A percentile compares a stretch with the other conserved stretches of the same genome.
Conservation (phyloP, 2,329 filamentous ascomycete genomes). For the Cordyceps fumosorosea region DNA sequence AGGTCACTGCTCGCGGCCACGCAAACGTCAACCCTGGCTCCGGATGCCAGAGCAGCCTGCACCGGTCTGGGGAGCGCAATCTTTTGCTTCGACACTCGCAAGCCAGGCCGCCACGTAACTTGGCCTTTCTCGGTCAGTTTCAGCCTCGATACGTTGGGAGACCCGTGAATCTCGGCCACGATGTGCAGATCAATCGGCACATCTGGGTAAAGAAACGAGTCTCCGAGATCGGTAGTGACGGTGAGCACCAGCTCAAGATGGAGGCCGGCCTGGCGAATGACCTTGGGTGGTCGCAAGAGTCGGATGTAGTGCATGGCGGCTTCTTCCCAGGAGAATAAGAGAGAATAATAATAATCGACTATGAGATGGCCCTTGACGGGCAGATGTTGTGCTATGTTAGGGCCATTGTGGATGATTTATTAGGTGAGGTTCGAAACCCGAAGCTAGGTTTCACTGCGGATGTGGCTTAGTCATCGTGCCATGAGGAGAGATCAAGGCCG, state of each 20-base stretch:
- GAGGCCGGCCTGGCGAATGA: constrained; percentile 24
- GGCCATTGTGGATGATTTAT: background rate
- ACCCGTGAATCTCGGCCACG: constrained; percentile 22
- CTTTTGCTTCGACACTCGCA: constrained; percentile 34
- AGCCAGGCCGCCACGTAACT: constrained; percentile 27
- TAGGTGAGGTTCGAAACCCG: too few relatives aligned
- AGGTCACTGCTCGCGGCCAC: constrained; percentile 21
- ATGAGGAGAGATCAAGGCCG: background rate
- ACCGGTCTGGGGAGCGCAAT: constrained; percentile 24
- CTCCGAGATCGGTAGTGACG: constrained; percentile 52
- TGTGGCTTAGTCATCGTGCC: constrained; percentile 7
- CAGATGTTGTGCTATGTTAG: background rate
- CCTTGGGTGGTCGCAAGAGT: constrained; percentile 41
- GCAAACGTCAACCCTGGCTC: constrained; percentile 23
- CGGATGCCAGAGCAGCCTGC: constrained; percentile 20
- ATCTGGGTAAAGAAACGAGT: constrained; percentile 44
- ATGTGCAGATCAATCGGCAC: constrained; percentile 38
- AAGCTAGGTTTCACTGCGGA: background rate
- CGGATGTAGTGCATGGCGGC: constrained; percentile 52
- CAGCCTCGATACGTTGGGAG: constrained; percentile 19
- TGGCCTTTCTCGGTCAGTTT: constrained; percentile 21
- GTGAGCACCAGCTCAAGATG: constrained; percentile 41
- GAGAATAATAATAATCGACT: background rate
- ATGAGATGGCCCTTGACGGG: background rate
- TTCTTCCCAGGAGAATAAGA: too few relatives aligned